Conservation (phyloP, 768 basidiomycete species). For the Mycena metata region DNA sequence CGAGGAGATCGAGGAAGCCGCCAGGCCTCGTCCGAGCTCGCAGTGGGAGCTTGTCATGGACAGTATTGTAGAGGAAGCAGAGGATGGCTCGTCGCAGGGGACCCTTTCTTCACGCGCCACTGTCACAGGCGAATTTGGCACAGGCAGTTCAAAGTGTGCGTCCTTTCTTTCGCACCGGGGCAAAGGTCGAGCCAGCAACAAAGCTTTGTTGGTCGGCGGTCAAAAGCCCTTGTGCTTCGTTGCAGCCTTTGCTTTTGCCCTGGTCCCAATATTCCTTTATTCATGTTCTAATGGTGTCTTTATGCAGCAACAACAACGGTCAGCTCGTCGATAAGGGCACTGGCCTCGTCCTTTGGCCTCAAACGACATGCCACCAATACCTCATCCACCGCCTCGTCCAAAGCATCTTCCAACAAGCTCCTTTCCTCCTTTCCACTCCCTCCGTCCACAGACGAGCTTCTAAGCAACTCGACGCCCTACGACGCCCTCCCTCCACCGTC, state of each 20-base stretch:
- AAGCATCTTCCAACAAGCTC: constrained; percentile 39
- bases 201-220: too few species aligned
- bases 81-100: constrained; percentile 67
- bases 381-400: constrained; percentile 43
- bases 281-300: constrained; percentile 33
- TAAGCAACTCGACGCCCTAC: constrained; percentile 58
- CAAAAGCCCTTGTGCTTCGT: too few species aligned
- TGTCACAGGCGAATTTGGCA: constrained; percentile 79
- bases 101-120: constrained; percentile 61
- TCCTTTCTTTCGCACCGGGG: too few species aligned
- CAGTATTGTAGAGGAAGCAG: constrained; percentile 73
- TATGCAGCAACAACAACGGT: constrained; percentile 66
- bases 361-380: constrained; percentile 58
- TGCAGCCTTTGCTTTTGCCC: too few species aligned
- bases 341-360: constrained; percentile 83
- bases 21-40: constrained; percentile 72
- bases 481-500: constrained; percentile 52
- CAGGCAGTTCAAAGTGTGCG: constrained; percentile 47
- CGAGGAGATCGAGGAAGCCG: constrained; percentile 43
- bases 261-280: constrained; percentile 23
- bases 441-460: constrained; percentile 51
- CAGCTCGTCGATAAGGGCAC: constrained; percentile 78
- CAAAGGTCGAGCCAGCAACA: constrained; percentile 43
- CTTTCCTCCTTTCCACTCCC: constrained; percentile 36
- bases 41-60: constrained; percentile 94